These are phyloP conservation scores for Triangularia setosa DNA, from an alignment of 2,329 filamentous ascomycete species.

Conservation along the genomic window DNA sequence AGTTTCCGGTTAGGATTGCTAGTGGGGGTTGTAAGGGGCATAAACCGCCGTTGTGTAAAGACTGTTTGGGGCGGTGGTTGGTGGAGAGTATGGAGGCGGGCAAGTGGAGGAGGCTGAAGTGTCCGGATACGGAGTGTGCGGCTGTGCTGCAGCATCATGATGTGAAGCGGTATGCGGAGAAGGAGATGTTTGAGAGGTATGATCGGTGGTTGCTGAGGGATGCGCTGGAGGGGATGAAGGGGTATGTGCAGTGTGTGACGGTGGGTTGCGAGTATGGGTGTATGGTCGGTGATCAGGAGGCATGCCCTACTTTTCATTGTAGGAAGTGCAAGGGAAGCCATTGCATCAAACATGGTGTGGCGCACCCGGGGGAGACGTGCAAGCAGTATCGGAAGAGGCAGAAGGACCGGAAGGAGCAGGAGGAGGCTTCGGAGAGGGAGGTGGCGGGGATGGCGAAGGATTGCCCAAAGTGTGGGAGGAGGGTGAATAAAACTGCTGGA, in stretches of 20 bases:
- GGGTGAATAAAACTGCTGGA: conserved; percentile 35
- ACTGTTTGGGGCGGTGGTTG: conserved; percentile 35
- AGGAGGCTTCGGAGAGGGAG: conserved; percentile 33
- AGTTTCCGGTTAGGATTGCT: conserved; percentile 33
- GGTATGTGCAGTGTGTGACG: conserved; percentile 39
- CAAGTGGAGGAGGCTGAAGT: conserved; percentile 33
- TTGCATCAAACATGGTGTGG: conserved; percentile 35
- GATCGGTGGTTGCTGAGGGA: conserved; percentile 34
- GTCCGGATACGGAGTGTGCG: conserved; percentile 32
- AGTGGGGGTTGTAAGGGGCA: conserved; percentile 26
- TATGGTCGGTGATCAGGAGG: conserved; percentile 27
- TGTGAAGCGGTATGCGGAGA: conserved; percentile 28
- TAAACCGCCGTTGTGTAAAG: conserved; percentile 30
- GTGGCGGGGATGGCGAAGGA: conserved; percentile 33
- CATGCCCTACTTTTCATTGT: conserved; percentile 28
- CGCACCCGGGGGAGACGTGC: conserved; percentile 37
- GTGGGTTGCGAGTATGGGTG: conserved; percentile 36
- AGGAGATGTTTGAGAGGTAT: conserved; percentile 32
- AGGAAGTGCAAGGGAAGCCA: conserved; percentile 32
- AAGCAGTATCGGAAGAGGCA: conserved; percentile 35
- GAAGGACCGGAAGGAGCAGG: conserved; percentile 27
- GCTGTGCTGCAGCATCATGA: conserved; percentile 30
- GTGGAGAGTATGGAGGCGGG: conserved; percentile 28
- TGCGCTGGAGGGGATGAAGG: conserved; percentile 27
- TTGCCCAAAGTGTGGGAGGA: conserved; percentile 36